Base-by-base conservation (phyloP, 1,284 basidiomycete genomes). In the Pulchroboletus neoregius region DNA sequence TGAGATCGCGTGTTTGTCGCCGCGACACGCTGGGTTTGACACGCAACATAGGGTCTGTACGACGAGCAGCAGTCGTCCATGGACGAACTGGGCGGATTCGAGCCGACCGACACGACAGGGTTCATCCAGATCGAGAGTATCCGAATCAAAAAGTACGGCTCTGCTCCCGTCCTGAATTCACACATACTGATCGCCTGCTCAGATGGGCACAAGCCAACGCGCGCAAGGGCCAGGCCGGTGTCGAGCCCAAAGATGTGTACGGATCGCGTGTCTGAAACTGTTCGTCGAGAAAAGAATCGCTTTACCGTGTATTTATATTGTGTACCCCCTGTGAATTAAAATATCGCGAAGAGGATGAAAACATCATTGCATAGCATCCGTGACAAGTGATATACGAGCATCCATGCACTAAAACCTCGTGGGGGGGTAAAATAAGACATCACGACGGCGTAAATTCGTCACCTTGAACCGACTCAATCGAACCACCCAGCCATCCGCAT, bases 81-180 rank as follows among this genome's bases (percentile, higher is more conserved):
- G 95, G 95, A 99, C 70, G 94, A 97, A 73, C 84, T 97, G 51
- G 94, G 94, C 56, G 95, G 95, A 38, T 98, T 98, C 71, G 91
- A 94, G 71, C 91, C 92, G 16, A 90, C 89, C 43, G 87, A 94
- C 65, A 91, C 92, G 44, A 80, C 86, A 46, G 93, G 93, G 9
- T 96, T 97, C 77, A 95, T 96, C 70, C 84, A 87, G 63, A 95
- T 97, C 55, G 90, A 94, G 69, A 91, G 89, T 27, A 95, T 97
- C 70, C 82, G 94, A 41, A 91, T 97, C 68, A 94, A 94, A 78
- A 94, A 95, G 83, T 94, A 68, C 58, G 84, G 71, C 28, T 45
- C 12, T 41, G 9, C 28, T 39, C 13, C 20, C 30, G 16, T 15
- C 33, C 9, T 2, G 15, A 12, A 10, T 23, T 40, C 5, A 27